These are phyloP conservation scores for Aspergillus hancockii DNA, from an alignment of 495 filamentous ascomycete genomes.

Conservation along the genomic window DNA sequence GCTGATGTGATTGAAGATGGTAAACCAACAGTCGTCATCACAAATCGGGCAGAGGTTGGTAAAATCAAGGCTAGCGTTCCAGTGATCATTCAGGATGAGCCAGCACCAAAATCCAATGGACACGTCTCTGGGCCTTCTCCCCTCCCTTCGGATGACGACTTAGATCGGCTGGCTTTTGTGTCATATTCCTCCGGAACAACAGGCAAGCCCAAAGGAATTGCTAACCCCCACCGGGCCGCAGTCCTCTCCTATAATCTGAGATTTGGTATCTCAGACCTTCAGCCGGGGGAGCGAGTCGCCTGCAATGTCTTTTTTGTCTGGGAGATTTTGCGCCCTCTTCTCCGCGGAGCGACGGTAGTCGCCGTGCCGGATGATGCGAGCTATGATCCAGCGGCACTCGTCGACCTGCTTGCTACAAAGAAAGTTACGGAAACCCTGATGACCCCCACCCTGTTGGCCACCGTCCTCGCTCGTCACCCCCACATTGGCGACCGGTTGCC, in stretches of 20 bases:
- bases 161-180: slow-evolving; percentile 66
- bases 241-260: slow-evolving; percentile 66
- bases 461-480: slow-evolving; percentile 60
- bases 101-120: slow-evolving; percentile 37
- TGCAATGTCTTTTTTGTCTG: slow-evolving; percentile 77
- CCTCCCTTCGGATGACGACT: slow-evolving; percentile 56
- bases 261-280: slow-evolving; percentile 61
- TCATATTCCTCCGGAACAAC: slow-evolving; percentile 69
- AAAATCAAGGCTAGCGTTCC: slow-evolving; percentile 59
- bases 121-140: slow-evolving; percentile 37
- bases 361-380: slow-evolving; percentile 66
- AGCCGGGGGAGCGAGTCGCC: slow-evolving; percentile 65
- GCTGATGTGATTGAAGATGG: slow-evolving; percentile 69
- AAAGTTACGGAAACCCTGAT: slow-evolving; percentile 68
- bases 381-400: slow-evolving; percentile 66
- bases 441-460: slow-evolving; percentile 70
- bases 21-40: slow-evolving; percentile 61
- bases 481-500: slow-evolving; percentile 57
- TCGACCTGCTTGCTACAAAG: slow-evolving; percentile 60
- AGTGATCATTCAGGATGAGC: slow-evolving; percentile 56
- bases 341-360: slow-evolving; percentile 67
- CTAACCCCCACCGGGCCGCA: slow-evolving; percentile 64
- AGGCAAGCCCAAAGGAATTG: slow-evolving; percentile 69
- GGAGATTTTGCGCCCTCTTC: slow-evolving; percentile 70
- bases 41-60: slow-evolving; percentile 51